These are phyloP conservation scores for Batkoa obscura DNA, from an alignment of 371 early-diverging fungal species.

Conservation along the genomic window DNA sequence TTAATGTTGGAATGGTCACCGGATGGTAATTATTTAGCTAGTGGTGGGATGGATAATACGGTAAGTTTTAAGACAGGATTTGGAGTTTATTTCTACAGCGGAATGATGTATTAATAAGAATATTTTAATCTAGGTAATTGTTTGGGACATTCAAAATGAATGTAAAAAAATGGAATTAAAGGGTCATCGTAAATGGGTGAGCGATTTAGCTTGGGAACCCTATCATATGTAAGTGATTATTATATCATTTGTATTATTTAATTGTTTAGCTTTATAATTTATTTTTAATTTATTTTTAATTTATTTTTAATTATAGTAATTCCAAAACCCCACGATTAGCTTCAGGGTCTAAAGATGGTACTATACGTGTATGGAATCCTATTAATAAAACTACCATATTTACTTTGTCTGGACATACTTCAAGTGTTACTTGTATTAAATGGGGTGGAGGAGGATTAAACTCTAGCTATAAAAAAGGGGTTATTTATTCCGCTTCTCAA, in stretches of 20 bases:
- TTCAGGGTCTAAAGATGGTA: conserved; percentile 86
- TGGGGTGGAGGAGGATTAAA: conserved; percentile 58
- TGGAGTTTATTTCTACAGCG: background rate
- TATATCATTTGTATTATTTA: conserved; percentile 1
- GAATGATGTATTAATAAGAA: conserved; percentile 49
- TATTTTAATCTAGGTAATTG: conserved; percentile 58
- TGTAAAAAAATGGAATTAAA: conserved; percentile 15
- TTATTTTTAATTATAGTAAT: conserved; percentile 18
- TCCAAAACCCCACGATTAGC: conserved; percentile 63
- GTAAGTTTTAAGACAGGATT: conserved; percentile 17
- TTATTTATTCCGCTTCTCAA: conserved; percentile 77
- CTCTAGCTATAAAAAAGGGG: conserved; percentile 30
- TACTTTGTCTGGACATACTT: conserved; percentile 74
- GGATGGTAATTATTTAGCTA: conserved; percentile 63
- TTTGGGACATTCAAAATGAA: conserved; percentile 34
- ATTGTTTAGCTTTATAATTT: background rate
- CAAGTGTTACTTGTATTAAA: conserved; percentile 75
- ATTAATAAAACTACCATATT: conserved; percentile 48
- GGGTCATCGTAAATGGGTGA: conserved; percentile 81
- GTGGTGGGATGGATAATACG: conserved; percentile 89
- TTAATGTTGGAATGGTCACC: conserved; percentile 87
- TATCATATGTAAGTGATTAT: conserved; percentile 41
- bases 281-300: background rate
- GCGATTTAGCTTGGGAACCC: conserved; percentile 83
- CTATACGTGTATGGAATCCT: conserved; percentile 92